A percentile compares a stretch with the other conserved stretches of the same genome.
Conservation (phyloP, 257 asterid species). For the Ehretia macrophylla region DNA sequence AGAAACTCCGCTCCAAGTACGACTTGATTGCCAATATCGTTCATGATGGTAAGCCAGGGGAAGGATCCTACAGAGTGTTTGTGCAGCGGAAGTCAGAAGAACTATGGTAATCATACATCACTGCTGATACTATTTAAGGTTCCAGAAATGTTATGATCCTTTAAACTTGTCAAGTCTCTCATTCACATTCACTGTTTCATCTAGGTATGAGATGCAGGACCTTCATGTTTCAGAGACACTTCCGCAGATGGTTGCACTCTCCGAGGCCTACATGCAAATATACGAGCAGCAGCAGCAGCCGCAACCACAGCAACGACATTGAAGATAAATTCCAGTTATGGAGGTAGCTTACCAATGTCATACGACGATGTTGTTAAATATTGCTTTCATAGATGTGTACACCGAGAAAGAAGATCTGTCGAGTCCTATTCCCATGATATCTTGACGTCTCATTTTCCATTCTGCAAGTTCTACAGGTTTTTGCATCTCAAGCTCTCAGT, state of each 20-base stretch:
- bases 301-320: not conserved
- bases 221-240: conserved; percentile 89
- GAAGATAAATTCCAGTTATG: too few relatives aligned
- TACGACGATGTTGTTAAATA: too few relatives aligned
- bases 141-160: not conserved
- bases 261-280: conserved; percentile 92
- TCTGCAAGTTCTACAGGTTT: too few relatives aligned
- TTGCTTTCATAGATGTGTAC: too few relatives aligned
- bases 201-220: conserved; percentile 98
- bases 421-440: too few relatives aligned
- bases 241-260: conserved; percentile 94
- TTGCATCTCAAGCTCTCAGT: too few relatives aligned
- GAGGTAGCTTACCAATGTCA: too few relatives aligned
- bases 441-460: too few relatives aligned
- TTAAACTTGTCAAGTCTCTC: not conserved
- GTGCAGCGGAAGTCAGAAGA: conserved; percentile 97
- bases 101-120: conserved; percentile 48
- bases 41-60: conserved; percentile 43
- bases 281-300: conserved; percentile 78
- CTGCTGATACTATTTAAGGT: not conserved
- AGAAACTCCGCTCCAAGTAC: conserved; percentile 70
- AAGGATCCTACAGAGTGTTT: conserved; percentile 75
- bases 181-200: conserved; percentile 6
- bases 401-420: too few relatives aligned
- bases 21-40: conserved; percentile 82